A percentile compares a stretch with the other conserved stretches of the same genome.
phyloP scores from a whole-genome alignment of 257 asterid genomes.

The Jaltomata sinuosa region DNA sequence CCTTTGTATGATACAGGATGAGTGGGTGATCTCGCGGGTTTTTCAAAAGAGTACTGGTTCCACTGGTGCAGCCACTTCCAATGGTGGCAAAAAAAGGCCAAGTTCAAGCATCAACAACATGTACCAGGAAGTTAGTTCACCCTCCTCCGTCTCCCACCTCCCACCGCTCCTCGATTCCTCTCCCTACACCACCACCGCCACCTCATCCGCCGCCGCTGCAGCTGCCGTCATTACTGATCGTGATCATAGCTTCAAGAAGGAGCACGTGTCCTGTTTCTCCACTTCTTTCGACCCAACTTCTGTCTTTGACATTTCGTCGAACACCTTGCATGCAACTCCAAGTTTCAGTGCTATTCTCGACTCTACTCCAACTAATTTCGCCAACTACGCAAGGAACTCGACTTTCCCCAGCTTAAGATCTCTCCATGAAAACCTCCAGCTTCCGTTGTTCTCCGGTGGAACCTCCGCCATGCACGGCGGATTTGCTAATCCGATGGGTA shows the following conservation, averaged over 20 bases:
- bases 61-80: constrained; percentile 15
- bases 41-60: constrained; percentile 43
- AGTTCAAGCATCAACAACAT: constrained; percentile 3
- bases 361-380: constrained; percentile 11
- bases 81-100: constrained; percentile 39
- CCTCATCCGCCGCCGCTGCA: constrained; percentile 20
- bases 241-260: constrained; percentile 34
- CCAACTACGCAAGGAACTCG: constrained; percentile 25
- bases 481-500: background rate
- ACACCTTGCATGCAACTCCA: constrained; percentile 6
- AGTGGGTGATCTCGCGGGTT: constrained; percentile 91
- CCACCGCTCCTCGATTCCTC: constrained; percentile 67
- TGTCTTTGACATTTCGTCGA: constrained; percentile 21
- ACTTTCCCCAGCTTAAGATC: constrained; percentile 54
- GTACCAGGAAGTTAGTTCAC: constrained; percentile 48
- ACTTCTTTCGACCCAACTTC: constrained; percentile 32
- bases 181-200: constrained; percentile 18
- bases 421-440: constrained; percentile 62
- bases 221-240: constrained; percentile 2
- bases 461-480: constrained; percentile 27
- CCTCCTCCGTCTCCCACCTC: constrained; percentile 58
- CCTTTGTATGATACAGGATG: constrained; percentile 35
- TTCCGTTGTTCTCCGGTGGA: constrained; percentile 24
- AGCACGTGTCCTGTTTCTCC: constrained; percentile 99
- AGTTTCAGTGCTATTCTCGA: constrained; percentile 7